Conservation (phyloP, 345 rosid genomes). For the Sonneratia caseolaris region DNA sequence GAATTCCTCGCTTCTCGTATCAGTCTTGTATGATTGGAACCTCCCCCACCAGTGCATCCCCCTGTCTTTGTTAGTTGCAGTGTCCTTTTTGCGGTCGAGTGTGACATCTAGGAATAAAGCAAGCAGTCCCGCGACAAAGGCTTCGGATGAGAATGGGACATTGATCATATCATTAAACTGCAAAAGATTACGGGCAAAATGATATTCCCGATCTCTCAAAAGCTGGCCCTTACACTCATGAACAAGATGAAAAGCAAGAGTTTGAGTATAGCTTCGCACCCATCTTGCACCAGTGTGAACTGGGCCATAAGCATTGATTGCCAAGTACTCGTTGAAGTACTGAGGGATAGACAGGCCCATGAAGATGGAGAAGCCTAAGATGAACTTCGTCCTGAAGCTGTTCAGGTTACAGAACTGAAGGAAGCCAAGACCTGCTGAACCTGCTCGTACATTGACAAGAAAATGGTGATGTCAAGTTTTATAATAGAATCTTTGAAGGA, state of each 20-base stretch:
- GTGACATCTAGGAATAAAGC: constrained; percentile 65
- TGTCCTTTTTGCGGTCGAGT: constrained; percentile 54
- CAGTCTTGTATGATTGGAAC: constrained; percentile 74
- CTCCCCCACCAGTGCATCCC: constrained; percentile 92
- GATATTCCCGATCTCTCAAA: neutral
- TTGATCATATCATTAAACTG: constrained; percentile 98
- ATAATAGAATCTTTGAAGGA: neutral
- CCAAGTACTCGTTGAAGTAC: constrained; percentile 74
- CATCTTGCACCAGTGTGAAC: constrained; percentile 63
- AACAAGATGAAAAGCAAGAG: neutral
- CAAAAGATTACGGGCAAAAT: constrained; percentile 5
- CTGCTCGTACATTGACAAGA: constrained; percentile 22
- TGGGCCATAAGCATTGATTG: constrained; percentile 36
- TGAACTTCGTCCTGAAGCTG: constrained; percentile 66
- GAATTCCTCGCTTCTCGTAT: constrained; percentile 93
- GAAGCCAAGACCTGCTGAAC: constrained; percentile 61
- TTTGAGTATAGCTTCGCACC: constrained; percentile 22
- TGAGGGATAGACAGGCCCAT: constrained; percentile 79
- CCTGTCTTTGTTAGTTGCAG: constrained; percentile 51
- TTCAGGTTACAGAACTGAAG: constrained; percentile 89
- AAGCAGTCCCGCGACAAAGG: constrained; percentile 71
- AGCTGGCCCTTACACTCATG: neutral
- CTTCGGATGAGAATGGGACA: constrained; percentile 79
- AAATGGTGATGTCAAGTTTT: neutral
- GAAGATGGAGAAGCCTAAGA: constrained; percentile 78